These are phyloP conservation scores for Euphrasia confusa DNA, from an alignment of 257 asterid species.

Conservation along the genomic window DNA sequence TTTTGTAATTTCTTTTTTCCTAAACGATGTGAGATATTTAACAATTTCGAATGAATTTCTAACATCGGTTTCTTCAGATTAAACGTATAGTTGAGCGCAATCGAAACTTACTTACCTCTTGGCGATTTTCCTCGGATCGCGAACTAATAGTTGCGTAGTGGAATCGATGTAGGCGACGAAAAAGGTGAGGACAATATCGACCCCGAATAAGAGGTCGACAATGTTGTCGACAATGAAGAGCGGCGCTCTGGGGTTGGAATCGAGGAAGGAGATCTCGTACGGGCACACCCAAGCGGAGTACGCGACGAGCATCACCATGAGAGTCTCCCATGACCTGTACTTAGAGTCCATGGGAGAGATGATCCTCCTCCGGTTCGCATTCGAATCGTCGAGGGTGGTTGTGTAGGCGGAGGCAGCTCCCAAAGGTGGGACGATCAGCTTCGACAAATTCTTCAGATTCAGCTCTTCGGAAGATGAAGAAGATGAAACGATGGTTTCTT, in stretches of 20 bases:
- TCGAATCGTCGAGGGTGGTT: conserved; percentile 24
- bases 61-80: too few relatives aligned
- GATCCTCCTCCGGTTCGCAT: conserved; percentile 20
- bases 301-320: conserved; percentile 68
- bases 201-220: conserved; percentile 60
- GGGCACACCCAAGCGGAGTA: conserved; percentile 87
- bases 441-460: conserved; percentile 57
- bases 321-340: conserved; percentile 88
- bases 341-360: conserved; percentile 70
- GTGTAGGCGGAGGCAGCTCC: conserved; percentile 46
- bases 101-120: conserved; percentile 38
- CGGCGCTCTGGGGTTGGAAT: conserved; percentile 28
- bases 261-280: conserved; percentile 66
- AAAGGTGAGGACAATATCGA: conserved; percentile 67
- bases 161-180: conserved; percentile 79
- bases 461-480: conserved; percentile 39
- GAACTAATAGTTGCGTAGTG: conserved; percentile 64
- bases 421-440: conserved; percentile 75
- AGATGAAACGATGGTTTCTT: neutral
- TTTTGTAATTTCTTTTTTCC: too few relatives aligned
- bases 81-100: too few relatives aligned
- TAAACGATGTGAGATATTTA: too few relatives aligned
- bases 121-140: conserved; percentile 46
- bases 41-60: too few relatives aligned
- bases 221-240: conserved; percentile 52